A percentile compares a stretch with the other conserved stretches of the same genome.
These are phyloP conservation scores for Actinomortierella ambigua DNA, from an alignment of 371 early-diverging fungal genomes.

Conservation along the genomic window DNA sequence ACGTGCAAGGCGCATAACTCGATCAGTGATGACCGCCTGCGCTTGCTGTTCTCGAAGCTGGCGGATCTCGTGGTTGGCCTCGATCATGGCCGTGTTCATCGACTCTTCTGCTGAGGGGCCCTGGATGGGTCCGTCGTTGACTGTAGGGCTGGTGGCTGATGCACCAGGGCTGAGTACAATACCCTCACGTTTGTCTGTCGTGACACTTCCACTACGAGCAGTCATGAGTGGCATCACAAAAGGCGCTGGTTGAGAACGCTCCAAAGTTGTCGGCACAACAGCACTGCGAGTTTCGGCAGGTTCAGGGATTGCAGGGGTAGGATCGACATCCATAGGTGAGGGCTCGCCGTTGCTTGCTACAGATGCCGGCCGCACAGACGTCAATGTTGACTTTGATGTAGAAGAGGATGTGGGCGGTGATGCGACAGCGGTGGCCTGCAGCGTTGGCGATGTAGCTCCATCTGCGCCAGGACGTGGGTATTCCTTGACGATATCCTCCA, in stretches of 20 bases:
- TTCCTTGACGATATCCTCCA: slow-evolving; percentile 46
- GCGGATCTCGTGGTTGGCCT: slow-evolving; percentile 32
- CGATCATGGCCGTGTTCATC: slow-evolving; percentile 30
- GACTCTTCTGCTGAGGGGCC: slow-evolving; percentile 31
- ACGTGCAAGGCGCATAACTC: slow-evolving; percentile 37
- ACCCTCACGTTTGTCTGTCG: slow-evolving; percentile 14
- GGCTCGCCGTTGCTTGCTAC: background rate
- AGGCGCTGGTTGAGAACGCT: background rate
- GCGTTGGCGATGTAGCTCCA: slow-evolving; percentile 1
- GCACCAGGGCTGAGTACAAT: slow-evolving; percentile 12
- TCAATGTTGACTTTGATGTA: background rate
- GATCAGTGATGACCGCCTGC: slow-evolving; percentile 37
- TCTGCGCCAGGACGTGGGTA: slow-evolving; percentile 6
- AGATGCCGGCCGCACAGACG: no score
- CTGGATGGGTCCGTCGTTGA: slow-evolving; percentile 17
- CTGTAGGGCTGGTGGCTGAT: background rate
- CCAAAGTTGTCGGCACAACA: background rate
- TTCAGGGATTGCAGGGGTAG: background rate
- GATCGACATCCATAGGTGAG: background rate
- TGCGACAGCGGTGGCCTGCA: background rate
- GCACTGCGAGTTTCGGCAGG: background rate
- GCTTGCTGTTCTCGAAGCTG: slow-evolving; percentile 33
- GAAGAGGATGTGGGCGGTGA: background rate
- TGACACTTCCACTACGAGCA: slow-evolving; percentile 20
- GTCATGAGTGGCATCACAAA: slow-evolving; percentile 15